phyloP scores from a whole-genome alignment of 768 basidiomycete species.

The Ramaria sp. region DNA sequence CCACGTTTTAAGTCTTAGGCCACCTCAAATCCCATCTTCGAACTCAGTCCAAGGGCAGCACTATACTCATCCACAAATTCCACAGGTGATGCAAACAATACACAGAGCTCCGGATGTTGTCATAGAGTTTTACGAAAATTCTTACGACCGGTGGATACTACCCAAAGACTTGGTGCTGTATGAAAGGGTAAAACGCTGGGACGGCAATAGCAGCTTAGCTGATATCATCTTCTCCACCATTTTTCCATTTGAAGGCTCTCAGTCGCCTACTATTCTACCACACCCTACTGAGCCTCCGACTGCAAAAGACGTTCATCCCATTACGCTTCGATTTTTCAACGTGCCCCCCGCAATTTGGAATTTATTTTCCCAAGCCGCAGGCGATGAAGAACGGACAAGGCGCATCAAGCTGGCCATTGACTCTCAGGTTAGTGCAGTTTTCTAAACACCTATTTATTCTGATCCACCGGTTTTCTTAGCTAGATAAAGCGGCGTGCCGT shows the following conservation, averaged over 20 bases:
- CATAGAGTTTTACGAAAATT: constrained; percentile 55
- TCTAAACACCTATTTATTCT: neutral
- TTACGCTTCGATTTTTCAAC: constrained; percentile 34
- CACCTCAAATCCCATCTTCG: neutral
- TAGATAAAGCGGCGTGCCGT: constrained; percentile 3
- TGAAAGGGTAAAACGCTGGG: constrained; percentile 24
- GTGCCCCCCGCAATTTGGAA: constrained; percentile 44
- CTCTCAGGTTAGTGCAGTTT: neutral
- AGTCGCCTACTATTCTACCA: constrained; percentile 12
- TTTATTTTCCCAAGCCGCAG: constrained; percentile 49
- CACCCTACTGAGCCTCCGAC: constrained; percentile 19
- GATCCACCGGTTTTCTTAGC: neutral
- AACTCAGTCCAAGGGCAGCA: neutral
- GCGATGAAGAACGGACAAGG: constrained; percentile 37
- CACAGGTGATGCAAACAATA: constrained; percentile 14
- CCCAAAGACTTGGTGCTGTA: constrained; percentile 48
- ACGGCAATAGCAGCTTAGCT: constrained; percentile 17
- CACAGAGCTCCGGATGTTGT: constrained; percentile 61
- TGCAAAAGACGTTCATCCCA: constrained; percentile 13
- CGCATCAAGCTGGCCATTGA: constrained; percentile 5
- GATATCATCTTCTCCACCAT: constrained; percentile 33
- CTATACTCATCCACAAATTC: neutral
- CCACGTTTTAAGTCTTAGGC: constrained; percentile 1
- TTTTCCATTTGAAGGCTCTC: constrained; percentile 29
- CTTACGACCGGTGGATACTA: constrained; percentile 55